A percentile compares a stretch with the other conserved stretches of the same genome.
Conservation (phyloP, 805 yeast species). For the Yarrowia sp. region DNA sequence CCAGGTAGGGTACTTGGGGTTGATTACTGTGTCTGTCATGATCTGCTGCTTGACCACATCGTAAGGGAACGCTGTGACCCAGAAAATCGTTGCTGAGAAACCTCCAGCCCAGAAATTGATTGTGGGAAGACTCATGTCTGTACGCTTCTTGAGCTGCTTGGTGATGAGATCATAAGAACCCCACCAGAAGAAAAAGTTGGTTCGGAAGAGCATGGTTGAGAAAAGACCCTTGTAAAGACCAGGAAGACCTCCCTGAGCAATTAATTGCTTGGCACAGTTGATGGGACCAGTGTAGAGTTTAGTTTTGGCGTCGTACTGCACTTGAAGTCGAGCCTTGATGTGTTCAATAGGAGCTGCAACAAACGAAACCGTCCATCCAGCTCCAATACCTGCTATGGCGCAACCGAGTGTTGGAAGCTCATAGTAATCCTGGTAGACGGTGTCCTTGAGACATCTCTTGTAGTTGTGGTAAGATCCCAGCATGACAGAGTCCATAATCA, state of each 20-base stretch:
- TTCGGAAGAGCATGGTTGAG: constrained; percentile 84
- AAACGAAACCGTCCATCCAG: constrained; percentile 89
- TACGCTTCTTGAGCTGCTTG: constrained; percentile 60
- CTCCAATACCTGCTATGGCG: constrained; percentile 67
- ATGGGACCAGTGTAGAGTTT: constrained; percentile 74
- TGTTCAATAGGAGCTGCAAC: constrained; percentile 96
- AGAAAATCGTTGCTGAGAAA: constrained; percentile 70
- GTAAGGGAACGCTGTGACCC: constrained; percentile 86
- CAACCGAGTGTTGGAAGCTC: constrained; percentile 74
- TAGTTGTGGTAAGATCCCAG: constrained; percentile 82
- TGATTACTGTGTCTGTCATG: constrained; percentile 71
- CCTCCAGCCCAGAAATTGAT: constrained; percentile 94
- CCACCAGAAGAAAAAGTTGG: constrained; percentile 91
- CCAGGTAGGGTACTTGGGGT: constrained; percentile 72
- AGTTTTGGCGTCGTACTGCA: constrained; percentile 77
- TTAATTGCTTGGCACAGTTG: constrained; percentile 52
- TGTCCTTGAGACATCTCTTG: constrained; percentile 61
- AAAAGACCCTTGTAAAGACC: constrained; percentile 78
- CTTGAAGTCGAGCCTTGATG: constrained; percentile 83
- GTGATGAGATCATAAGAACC: constrained; percentile 84
- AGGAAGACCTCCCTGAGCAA: constrained; percentile 53
- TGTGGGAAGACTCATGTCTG: constrained; percentile 62
- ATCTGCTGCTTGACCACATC: constrained; percentile 86
- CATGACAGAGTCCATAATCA: constrained; percentile 88
- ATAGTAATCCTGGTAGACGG: constrained; percentile 56